Evolutionary conservation across 2,329 filamentous ascomycete genomes (phyloP), one percentile per base, ranked within the genome.

Genomic region (Colletotrichum horii): DNA sequence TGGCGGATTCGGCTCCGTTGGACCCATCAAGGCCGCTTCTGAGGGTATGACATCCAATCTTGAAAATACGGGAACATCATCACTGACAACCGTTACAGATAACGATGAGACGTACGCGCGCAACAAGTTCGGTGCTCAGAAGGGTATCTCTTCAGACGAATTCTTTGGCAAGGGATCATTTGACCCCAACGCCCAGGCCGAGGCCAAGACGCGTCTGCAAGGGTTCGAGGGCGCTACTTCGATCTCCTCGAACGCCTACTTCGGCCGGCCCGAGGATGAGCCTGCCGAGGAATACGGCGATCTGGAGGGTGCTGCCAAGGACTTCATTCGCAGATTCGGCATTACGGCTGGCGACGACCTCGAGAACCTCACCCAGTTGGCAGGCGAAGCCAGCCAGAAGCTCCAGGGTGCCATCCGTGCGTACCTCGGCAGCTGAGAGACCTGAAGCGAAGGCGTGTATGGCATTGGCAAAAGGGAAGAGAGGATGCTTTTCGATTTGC

Each of bases 171-270:
- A 97, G 83, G 95, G 96, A 69, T 87, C 91, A 71, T 98, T 93
- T 85, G 96, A 99, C 83, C 93, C 96, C 48, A 89, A 89, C 71
- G 92, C 94, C 11, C 94, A 97, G 82, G 89, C 92, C 67, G 96
- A 98, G 87, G 96, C 97, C 80, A 98, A 98, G 88, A 89, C 90
- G 28, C 92, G 97, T 55, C 91, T 99, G 70, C 93, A 95, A 87
- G 95, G 96, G 62, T 99, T 99, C 82, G 96, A 98, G 85, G 96
- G 97, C 60, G 96, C 97, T 14, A 93, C 93, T 2, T 88, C 96
- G 78, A 99, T 99, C 84, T 98, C 96, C 8, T 98, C 95, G 74
- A 99, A 98, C 84, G 95, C 95, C 71, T 99, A 98, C 89, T 99
- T 99, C 84, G 97, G 97, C 76, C 94, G 96, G 67, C 94, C 95